Evolutionary conservation across 352 stramenopile genomes (phyloP).

Genomic region (Pelagophyceae sp.): DNA sequence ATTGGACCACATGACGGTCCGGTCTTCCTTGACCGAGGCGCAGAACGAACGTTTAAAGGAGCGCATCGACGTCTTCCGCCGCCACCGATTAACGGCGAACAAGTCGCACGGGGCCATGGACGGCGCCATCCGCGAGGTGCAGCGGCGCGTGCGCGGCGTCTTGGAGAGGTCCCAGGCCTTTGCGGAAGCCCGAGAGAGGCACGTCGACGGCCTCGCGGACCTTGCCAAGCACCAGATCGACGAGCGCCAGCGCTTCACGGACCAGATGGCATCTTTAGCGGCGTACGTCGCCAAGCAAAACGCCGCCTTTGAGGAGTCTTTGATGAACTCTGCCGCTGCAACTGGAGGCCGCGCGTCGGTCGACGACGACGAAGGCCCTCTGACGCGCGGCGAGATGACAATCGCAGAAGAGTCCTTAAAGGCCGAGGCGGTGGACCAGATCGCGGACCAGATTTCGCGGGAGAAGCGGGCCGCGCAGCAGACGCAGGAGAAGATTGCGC

Average conservation of each 20-base stretch:
- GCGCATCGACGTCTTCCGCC: slow-evolving; percentile 41
- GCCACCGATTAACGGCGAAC: slow-evolving; percentile 38
- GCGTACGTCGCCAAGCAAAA: slow-evolving; percentile 36
- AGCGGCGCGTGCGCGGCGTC: slow-evolving; percentile 37
- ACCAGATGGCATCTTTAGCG: neutral
- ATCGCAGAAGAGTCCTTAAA: slow-evolving; percentile 15
- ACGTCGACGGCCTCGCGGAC: neutral
- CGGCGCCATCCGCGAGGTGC: slow-evolving; percentile 33
- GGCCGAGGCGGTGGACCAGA: neutral
- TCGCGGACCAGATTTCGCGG: slow-evolving; percentile 21
- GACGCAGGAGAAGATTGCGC: slow-evolving; percentile 38
- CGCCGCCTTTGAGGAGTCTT: slow-evolving; percentile 38
- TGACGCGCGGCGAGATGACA: slow-evolving; percentile 5
- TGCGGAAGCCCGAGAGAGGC: slow-evolving; percentile 32
- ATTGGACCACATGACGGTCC: slow-evolving; percentile 38
- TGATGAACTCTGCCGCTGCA: slow-evolving; percentile 38
- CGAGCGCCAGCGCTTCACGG: neutral
- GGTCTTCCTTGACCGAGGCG: slow-evolving; percentile 36
- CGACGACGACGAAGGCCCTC: slow-evolving; percentile 6
- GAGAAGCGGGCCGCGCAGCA: slow-evolving; percentile 28
- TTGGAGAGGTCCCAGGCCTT: slow-evolving; percentile 34
- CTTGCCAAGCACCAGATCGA: slow-evolving; percentile 18
- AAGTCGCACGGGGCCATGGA: slow-evolving; percentile 37
- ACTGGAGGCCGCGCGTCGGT: neutral
- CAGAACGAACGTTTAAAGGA: slow-evolving; percentile 41